A percentile compares a stretch with the other conserved stretches of the same genome.
Conservation (phyloP, 2,329 filamentous ascomycete species). For the Pseudodiploospora longispora region DNA sequence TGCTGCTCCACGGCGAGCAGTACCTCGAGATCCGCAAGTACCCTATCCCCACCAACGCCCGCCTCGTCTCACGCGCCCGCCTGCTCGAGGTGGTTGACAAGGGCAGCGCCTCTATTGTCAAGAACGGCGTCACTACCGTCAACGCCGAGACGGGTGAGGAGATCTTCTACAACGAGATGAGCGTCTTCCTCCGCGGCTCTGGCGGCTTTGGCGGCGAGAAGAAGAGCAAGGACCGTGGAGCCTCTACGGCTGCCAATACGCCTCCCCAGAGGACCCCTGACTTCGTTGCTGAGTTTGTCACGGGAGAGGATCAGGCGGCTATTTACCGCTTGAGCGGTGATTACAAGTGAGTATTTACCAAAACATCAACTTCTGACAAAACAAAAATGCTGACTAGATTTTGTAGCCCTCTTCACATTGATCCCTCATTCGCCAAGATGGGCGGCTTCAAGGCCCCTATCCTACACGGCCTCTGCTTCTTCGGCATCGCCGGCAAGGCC, state of each 20-base stretch:
- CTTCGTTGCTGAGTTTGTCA: slow-evolving; percentile 74
- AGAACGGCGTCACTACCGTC: slow-evolving; percentile 72
- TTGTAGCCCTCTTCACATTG: slow-evolving; percentile 74
- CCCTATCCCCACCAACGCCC: slow-evolving; percentile 79
- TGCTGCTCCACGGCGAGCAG: slow-evolving; percentile 97
- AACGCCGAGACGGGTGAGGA: slow-evolving; percentile 80
- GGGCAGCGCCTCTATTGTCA: slow-evolving; percentile 78
- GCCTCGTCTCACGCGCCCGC: slow-evolving; percentile 65
- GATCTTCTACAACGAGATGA: slow-evolving; percentile 93
- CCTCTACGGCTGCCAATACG: slow-evolving; percentile 70
- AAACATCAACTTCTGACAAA: slow-evolving; percentile 1
- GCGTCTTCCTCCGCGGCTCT: slow-evolving; percentile 84
- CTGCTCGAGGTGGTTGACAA: slow-evolving; percentile 96
- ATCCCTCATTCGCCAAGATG: slow-evolving; percentile 87
- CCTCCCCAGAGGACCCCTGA: slow-evolving; percentile 73
- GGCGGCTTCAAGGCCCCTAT: slow-evolving; percentile 94
- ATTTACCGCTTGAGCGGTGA: slow-evolving; percentile 91
- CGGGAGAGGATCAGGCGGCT: slow-evolving; percentile 83
- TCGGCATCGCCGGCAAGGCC: slow-evolving; percentile 86
- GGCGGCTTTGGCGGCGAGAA: slow-evolving; percentile 83
- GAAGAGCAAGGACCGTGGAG: slow-evolving; percentile 70
- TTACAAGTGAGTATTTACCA: slow-evolving; percentile 54
- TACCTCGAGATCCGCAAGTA: slow-evolving; percentile 91
- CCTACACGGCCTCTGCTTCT: slow-evolving; percentile 92
- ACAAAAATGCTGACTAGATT: not conserved